Base-by-base conservation (phyloP, 225 moss, liverwort and hornwort genomes). In the Sphagnum tenellum region DNA sequence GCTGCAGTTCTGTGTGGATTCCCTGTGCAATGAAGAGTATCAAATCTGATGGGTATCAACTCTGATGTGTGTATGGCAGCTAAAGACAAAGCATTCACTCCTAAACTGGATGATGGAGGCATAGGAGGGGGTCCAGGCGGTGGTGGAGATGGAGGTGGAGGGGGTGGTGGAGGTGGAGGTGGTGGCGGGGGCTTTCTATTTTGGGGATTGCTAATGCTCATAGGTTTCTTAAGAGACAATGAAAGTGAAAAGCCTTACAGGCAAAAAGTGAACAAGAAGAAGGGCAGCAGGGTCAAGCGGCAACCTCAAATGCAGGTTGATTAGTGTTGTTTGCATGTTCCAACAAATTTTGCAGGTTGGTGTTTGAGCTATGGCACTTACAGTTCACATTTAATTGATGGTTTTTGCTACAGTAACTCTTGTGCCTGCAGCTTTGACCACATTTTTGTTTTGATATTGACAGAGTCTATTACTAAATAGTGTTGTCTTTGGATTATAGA, bases 151-250 rank as follows among this genome's bases (percentile, higher is more conserved):
- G 79, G 83, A 0, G 83, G 83, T 4, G 83, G 83, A 0, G 79
- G 83, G 29, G 29, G 83, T 0, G 83, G 83, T 3, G 83, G 83
- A 0, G 83, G 83, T 3, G 83, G 83, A 0, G 79, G 83, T 1
- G 83, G 83, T 0, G 83, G 83, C 8, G 83, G 83, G 0, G 83
- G 83, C 46, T 83, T 83, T 62, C 48, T 83, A 50, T 83, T 79
- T 60, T 83, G 79, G 83, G 83, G 83, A 4, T 65, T 83, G 56
- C 55, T 83, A 5, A 83, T 83, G 83, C 83, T 83, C 68, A 55
- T 83, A 77, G 83, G 83, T 1, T 72, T 83, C 14, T 63, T 83
- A 9, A 79, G 79, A 61, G 83, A 83, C 49, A 83, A 64, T 51
- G 79, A 83, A 65, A 58, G 70, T 44, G 83, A 83, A 0, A 74